Evolutionary conservation across 1,284 basidiomycete genomes (phyloP), one percentile per base, ranked within the genome.

Genomic region (Gomphus sp.): DNA sequence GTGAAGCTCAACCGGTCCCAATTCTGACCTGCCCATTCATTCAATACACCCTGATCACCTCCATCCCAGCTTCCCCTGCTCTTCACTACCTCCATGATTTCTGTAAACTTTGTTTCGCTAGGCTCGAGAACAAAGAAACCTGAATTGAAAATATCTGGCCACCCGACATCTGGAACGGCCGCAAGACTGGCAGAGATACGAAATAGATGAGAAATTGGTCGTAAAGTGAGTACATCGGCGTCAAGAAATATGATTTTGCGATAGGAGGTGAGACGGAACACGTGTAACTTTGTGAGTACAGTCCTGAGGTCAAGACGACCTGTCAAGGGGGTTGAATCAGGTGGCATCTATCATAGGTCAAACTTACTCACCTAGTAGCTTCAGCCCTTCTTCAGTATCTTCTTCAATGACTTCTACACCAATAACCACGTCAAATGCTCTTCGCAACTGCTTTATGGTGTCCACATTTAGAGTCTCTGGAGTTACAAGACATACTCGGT

Each of bases 131-230:
- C 91, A 74, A 99, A 82, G 51, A 98, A 85, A 45, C 96, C 96
- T 31, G 94, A 96, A 71, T 98, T 99, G 78, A 99, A 99, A 62
- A 96, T 94, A 72, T 99, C 96, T 47, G 96, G 96, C 96, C 96
- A 99, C 64, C 96, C 96, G 33, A 93, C 91, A 71, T 99, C 96
- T 5, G 96, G 93, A 16, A 86, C 89, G 10, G 96, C 96, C 47
- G 94, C 89, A 64, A 90, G 90, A 62, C 88, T 86, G 68, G 87
- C 76, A 14, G 85, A 79, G 52, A 88, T 71, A 31, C 78, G 76
- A 71, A 98, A 95, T 16, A 98, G 82, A 70, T 94, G 92, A 31
- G 90, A 88, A 55, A 98, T 74, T 25, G 93, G 89, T n/a, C 85
- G 84, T 53, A 97, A 79, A 49, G 95, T 93, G 62, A 99, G 86